Evolutionary conservation across 1,139 yeast genomes (phyloP).

Genomic region (Wickerhamomyces sp.): DNA sequence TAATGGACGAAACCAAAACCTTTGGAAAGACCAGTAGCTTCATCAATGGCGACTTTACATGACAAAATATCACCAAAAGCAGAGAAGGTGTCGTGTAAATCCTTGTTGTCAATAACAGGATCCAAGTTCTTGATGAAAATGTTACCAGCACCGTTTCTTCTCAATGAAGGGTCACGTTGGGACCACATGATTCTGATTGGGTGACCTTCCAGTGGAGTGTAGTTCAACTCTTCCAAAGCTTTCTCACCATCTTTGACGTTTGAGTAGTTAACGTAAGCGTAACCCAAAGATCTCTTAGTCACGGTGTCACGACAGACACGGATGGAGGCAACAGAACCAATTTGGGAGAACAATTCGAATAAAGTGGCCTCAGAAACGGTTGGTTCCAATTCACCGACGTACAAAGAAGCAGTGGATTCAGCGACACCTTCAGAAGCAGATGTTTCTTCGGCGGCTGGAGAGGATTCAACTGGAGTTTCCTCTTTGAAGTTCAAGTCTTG

Average conservation of each 20-base stretch:
- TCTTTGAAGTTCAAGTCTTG: slow-evolving; percentile 33
- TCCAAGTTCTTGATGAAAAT: slow-evolving; percentile 97
- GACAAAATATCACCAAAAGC: slow-evolving; percentile 96
- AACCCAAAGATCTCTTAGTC: slow-evolving; percentile 94
- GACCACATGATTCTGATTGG: slow-evolving; percentile 99
- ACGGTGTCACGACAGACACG: slow-evolving; percentile 99
- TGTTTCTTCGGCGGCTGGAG: slow-evolving; percentile 21
- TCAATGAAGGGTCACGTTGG: slow-evolving; percentile 95
- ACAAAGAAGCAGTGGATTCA: slow-evolving; percentile 74
- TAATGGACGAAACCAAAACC: slow-evolving; percentile 98
- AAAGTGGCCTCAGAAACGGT: slow-evolving; percentile 90
- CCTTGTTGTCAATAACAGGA: slow-evolving; percentile 98
- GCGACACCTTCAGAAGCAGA: slow-evolving; percentile 32
- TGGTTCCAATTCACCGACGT: slow-evolving; percentile 96
- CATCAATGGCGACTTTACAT: slow-evolving; percentile 94
- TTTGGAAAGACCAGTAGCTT: slow-evolving; percentile 79
- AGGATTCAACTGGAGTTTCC: slow-evolving; percentile 9
- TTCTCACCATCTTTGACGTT: slow-evolving; percentile 85
- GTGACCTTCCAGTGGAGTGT: slow-evolving; percentile 88
- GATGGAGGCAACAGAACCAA: slow-evolving; percentile 94
- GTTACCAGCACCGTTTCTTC: slow-evolving; percentile 97
- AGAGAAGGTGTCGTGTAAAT: slow-evolving; percentile 95
- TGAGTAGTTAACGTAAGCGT: slow-evolving; percentile 97
- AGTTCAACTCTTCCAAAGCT: slow-evolving; percentile 95
- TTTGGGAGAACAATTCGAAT: slow-evolving; percentile 90